Conservation (phyloP, 768 basidiomycete genomes). For the Hebeloma cylindrosporum region DNA sequence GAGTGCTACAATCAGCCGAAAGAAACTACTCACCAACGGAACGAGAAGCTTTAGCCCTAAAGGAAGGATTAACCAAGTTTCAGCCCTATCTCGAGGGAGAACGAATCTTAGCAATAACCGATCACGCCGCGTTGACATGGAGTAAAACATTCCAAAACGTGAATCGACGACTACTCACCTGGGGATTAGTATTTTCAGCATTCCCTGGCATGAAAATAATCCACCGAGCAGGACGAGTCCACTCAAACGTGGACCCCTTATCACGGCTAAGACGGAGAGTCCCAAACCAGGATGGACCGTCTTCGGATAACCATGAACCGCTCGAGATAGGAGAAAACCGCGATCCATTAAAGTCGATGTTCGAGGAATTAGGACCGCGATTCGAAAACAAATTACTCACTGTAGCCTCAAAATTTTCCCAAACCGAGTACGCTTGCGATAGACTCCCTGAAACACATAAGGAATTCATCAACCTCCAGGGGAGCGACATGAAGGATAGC, state of each 20-base stretch:
- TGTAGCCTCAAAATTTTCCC: slow-evolving; percentile 10
- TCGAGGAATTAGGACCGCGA: slow-evolving; percentile 20
- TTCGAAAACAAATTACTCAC: slow-evolving; percentile 28
- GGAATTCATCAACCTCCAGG: no score
- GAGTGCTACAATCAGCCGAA: slow-evolving; percentile 32
- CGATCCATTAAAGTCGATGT: slow-evolving; percentile 27
- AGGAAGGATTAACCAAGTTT: slow-evolving; percentile 38
- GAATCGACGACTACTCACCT: slow-evolving; percentile 34
- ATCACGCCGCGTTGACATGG: slow-evolving; percentile 38
- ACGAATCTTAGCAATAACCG: slow-evolving; percentile 27
- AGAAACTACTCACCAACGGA: slow-evolving; percentile 39
- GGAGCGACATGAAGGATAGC: neutral
- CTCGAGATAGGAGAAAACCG: slow-evolving; percentile 3
- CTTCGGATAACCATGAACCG: neutral
- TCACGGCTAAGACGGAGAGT: slow-evolving; percentile 28
- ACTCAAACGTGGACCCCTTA: slow-evolving; percentile 42
- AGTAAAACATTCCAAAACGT: slow-evolving; percentile 36
- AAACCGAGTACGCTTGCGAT: neutral
- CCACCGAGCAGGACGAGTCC: slow-evolving; percentile 37
- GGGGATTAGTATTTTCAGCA: slow-evolving; percentile 36
- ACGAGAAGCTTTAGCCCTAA: slow-evolving; percentile 36
- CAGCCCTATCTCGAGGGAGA: slow-evolving; percentile 37
- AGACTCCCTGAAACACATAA: no score
- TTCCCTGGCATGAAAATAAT: slow-evolving; percentile 36
- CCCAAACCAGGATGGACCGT: slow-evolving; percentile 21